Conservation (phyloP, 2,329 filamentous ascomycete genomes). For the Aureobasidium sp. region DNA sequence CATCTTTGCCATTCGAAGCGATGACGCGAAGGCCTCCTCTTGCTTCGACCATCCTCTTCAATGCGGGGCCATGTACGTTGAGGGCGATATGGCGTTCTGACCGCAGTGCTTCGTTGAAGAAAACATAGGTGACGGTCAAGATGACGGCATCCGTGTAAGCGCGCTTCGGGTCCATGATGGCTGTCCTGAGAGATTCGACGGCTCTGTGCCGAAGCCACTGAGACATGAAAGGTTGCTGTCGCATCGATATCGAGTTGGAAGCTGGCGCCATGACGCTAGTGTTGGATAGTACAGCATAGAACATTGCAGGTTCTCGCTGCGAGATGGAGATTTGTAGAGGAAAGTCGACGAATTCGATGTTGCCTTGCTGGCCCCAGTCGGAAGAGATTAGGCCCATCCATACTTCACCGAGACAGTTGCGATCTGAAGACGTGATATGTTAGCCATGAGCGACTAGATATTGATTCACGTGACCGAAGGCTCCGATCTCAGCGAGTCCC, state of each 20-base stretch:
- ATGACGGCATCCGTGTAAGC: conserved; percentile 5
- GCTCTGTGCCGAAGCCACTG: conserved; percentile 6
- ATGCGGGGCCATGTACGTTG: neutral
- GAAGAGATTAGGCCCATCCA: neutral
- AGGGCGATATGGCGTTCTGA: neutral
- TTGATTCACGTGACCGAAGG: no score
- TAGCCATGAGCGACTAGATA: neutral
- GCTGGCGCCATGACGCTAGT: neutral
- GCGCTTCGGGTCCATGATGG: neutral
- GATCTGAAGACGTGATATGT: neutral
- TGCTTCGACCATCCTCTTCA: neutral
- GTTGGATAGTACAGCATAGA: conserved; percentile 1
- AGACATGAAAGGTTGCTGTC: neutral
- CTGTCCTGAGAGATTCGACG: neutral
- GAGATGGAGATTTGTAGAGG: neutral
- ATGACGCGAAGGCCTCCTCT: neutral
- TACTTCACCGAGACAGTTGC: neutral
- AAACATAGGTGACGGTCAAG: neutral
- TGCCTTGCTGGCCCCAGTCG: conserved; percentile 5
- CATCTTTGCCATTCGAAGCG: neutral
- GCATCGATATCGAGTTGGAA: neutral
- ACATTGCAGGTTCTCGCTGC: conserved; percentile 6
- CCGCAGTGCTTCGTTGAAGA: neutral
- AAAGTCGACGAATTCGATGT: conserved; percentile 3
- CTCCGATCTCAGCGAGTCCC: neutral